Evolutionary conservation across 129 eudicot species (phyloP).

Genomic region (Artemisia tridentata): DNA sequence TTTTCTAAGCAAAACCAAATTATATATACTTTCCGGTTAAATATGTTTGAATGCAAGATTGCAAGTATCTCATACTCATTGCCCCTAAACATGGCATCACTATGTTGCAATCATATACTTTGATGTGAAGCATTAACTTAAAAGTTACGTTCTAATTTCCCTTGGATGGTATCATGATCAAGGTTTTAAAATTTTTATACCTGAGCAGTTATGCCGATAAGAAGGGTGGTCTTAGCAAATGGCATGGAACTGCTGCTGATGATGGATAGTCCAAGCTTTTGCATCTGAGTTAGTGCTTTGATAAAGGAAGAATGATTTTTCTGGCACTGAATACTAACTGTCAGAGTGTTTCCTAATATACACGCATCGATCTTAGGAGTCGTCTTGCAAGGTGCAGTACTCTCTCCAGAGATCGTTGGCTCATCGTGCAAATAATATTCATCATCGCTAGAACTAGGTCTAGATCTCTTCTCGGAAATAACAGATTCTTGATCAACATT

Average conservation of each 20-base stretch:
- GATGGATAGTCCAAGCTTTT: constrained; percentile 42
- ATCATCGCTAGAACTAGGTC: constrained; percentile 12
- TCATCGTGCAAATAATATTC: constrained; percentile 19
- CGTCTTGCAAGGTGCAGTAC: too few relatives aligned
- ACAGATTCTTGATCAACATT: constrained; percentile 25
- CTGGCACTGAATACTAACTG: constrained; percentile 41
- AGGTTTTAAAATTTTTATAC: too few relatives aligned
- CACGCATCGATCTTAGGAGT: constrained; percentile 38
- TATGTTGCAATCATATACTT: too few relatives aligned
- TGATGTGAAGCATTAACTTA: too few relatives aligned
- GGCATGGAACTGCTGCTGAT: constrained; percentile 36
- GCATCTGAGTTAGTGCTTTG: constrained; percentile 37
- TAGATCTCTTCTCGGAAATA: constrained; percentile 28
- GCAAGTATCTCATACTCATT: too few relatives aligned
- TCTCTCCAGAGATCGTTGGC: neutral
- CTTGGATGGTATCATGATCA: too few relatives aligned
- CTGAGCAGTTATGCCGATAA: too few relatives aligned
- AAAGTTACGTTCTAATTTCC: too few relatives aligned
- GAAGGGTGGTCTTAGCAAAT: constrained; percentile 25
- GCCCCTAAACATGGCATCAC: too few relatives aligned
- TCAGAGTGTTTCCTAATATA: constrained; percentile 32
- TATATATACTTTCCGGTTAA: too few relatives aligned
- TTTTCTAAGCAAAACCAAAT: too few relatives aligned
- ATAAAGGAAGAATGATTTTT: constrained; percentile 29
- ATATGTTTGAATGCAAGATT: too few relatives aligned